Evolutionary conservation across 2,329 filamentous ascomycete species (phyloP), one percentile per base, ranked within the genome.

Genomic region (Golovinomyces cichoracearum): DNA sequence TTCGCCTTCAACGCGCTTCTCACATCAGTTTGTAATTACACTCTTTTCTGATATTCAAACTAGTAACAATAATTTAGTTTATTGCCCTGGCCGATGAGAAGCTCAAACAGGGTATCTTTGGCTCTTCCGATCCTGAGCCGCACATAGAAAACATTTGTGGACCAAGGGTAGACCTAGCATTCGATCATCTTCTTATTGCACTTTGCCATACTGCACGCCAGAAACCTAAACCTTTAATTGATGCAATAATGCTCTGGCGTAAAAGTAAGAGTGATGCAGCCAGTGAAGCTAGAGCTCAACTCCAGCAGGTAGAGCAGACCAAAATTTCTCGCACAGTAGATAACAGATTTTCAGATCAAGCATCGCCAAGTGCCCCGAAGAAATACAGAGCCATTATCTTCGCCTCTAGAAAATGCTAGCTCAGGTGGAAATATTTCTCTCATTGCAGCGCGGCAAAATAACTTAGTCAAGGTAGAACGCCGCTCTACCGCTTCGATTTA

Each of bases 241-340:
- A 98, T 63, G 86, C 83, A 19, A 85, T 98, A 62, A 98, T 98
- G 83, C 73, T 93, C 27, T 98, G 90, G 90, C 78, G 90, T 49
- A 95, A 94, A 63, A 83, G 76, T 54, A 95, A 95, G 66, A 93
- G 85, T 54, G 88, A 95, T 63, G 77, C 80, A 21, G 85, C 86
- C 25, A 79, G 75, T 56, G 74, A 79, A 53, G 78, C 80, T 25
- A 69, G 76, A 21, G 63, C 55, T 41, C 69, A 75, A 57, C 63
- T 76, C 21, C 72, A 76, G 54, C 72, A 76, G 58, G 59, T 60
- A 55, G 26, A 51, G 15, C 33, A 21, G 12, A 26, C 31, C 31
- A 33, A 15, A 33, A 33, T 15, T n/a, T 33, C 7, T n/a, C 31
- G 13, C 22, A 10, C 2, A 23, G 27, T 21, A 47, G 35, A 33